phyloP scores from a whole-genome alignment of 129 eudicot species.

The Lactuca sativa region DNA sequence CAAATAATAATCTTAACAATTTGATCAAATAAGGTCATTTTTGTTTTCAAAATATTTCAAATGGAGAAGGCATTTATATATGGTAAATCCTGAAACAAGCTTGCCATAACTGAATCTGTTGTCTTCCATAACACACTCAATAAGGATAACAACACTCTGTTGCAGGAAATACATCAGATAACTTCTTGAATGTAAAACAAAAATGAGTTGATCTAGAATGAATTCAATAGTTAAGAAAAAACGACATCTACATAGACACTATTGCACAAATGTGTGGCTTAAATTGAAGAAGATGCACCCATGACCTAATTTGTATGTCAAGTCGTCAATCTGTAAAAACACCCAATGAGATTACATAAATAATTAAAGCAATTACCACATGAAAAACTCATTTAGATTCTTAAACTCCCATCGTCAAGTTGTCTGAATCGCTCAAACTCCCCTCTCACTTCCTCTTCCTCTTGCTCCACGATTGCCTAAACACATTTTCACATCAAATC shows the following conservation, averaged over 20 bases:
- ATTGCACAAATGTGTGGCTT: neutral
- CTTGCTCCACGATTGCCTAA: slow-evolving; percentile 4
- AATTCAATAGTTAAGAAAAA: too few species aligned
- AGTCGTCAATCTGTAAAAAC: slow-evolving; percentile 14
- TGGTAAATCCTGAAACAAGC: too few species aligned
- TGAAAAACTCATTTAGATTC: slow-evolving; percentile 1
- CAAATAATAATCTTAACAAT: too few species aligned
- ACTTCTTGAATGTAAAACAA: too few species aligned
- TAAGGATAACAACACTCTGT: too few species aligned
- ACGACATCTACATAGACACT: neutral
- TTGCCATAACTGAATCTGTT: too few species aligned
- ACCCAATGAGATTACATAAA: slow-evolving; percentile 14
- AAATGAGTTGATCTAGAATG: too few species aligned
- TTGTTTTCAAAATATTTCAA: too few species aligned
- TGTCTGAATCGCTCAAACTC: neutral
- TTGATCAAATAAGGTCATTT: too few species aligned
- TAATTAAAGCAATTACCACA: slow-evolving; percentile 10
- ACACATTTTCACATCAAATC: neutral
- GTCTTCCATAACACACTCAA: too few species aligned
- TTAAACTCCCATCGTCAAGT: slow-evolving; percentile 5
- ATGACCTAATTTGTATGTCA: neutral
- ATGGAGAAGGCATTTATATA: too few species aligned
- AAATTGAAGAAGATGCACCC: neutral
- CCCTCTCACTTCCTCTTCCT: neutral
- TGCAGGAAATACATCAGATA: too few species aligned